Evolutionary conservation across 2,329 filamentous ascomycete species (phyloP).

Genomic region (Basipetospora sp.): DNA sequence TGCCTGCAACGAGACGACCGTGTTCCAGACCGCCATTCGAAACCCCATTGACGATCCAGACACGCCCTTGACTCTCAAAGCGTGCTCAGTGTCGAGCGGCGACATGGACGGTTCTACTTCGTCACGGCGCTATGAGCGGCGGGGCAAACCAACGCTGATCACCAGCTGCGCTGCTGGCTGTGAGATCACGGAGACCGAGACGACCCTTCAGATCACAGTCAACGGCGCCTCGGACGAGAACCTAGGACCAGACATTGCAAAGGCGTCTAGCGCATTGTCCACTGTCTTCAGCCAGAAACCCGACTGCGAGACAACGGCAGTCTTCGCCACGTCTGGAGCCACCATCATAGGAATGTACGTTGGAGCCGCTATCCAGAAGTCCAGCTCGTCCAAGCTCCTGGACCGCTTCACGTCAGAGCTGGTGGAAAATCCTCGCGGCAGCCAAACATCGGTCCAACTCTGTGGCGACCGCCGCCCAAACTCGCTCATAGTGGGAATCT

Average conservation of each 20-base stretch:
- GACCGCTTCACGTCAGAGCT: background rate
- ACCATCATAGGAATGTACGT: constrained; percentile 1
- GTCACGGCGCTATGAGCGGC: no score
- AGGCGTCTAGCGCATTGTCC: background rate
- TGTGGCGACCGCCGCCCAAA: background rate
- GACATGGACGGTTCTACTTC: background rate
- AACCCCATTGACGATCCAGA: background rate
- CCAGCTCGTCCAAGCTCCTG: background rate
- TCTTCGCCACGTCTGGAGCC: background rate
- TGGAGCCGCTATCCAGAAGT: background rate
- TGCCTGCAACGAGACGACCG: constrained; percentile 1
- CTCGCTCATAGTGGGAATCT: background rate
- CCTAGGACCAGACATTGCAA: background rate
- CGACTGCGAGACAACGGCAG: background rate
- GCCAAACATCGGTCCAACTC: constrained; percentile 1
- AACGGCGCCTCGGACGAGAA: background rate
- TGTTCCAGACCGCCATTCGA: background rate
- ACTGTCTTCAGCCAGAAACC: background rate
- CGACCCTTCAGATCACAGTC: background rate
- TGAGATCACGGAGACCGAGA: background rate
- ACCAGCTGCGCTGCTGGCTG: background rate
- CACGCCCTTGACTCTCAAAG: constrained; percentile 2
- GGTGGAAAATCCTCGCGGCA: background rate
- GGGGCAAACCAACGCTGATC: background rate
- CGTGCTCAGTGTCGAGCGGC: background rate